Conservation (phyloP, 768 basidiomycete species). For the Naganishia antarctica region DNA sequence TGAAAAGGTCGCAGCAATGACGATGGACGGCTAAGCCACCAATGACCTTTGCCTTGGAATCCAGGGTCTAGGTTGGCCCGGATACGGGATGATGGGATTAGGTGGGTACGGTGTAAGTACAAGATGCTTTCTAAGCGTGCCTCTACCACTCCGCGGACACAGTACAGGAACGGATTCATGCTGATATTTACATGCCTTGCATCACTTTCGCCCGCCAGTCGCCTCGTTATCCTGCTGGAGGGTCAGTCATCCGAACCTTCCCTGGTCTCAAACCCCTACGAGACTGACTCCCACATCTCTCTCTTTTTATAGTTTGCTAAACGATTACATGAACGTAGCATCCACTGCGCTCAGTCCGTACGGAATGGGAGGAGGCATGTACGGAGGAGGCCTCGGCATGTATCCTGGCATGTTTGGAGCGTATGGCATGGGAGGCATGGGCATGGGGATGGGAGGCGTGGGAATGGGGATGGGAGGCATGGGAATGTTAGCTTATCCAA, state of each 20-base stretch:
- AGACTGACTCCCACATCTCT: neutral
- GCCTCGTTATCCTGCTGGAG: constrained; percentile 28
- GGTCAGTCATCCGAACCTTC: neutral
- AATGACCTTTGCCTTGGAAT: neutral
- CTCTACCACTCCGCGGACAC: neutral
- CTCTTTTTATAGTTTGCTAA: constrained; percentile 5
- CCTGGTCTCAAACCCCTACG: neutral
- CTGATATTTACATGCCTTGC: neutral
- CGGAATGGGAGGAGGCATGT: constrained; percentile 7
- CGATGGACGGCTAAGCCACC: neutral
- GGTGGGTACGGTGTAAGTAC: constrained; percentile 21
- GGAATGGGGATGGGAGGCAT: constrained; percentile 5
- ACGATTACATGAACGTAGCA: constrained; percentile 19
- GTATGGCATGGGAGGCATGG: constrained; percentile 9
- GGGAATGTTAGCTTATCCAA: constrained; percentile 17
- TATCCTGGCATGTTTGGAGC: neutral
- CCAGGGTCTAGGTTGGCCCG: constrained; percentile 24
- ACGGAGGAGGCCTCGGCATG: neutral
- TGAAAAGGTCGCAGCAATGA: too few relatives aligned
- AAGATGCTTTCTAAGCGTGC: neutral
- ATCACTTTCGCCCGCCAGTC: neutral
- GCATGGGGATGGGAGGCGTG: constrained; percentile 19
- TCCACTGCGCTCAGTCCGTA: constrained; percentile 1
- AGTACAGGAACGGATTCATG: neutral
- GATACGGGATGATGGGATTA: constrained; percentile 3